Evolutionary conservation across 1,139 yeast species (phyloP).

Genomic region (Pichia norvegensis): DNA sequence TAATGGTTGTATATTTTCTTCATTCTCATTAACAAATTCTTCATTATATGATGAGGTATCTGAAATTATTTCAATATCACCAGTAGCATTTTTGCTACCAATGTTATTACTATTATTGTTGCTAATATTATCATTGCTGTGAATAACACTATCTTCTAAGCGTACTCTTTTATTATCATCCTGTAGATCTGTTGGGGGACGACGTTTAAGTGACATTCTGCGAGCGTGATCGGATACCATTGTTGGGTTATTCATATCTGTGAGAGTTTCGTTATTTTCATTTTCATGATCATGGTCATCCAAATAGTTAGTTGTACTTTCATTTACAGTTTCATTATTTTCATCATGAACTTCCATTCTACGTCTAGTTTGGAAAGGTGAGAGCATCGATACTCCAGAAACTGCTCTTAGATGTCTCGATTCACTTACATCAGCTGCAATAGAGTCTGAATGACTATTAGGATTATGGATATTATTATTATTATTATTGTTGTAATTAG

Average conservation of each 20-base stretch:
- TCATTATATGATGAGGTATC: not conserved
- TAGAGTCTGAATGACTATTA: not conserved
- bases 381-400: conserved; percentile 11
- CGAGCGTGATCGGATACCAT: not conserved
- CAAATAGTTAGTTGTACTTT: not conserved
- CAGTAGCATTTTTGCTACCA: not conserved
- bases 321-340: conserved; percentile 1
- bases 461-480: too few species aligned
- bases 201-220: not conserved
- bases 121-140: not conserved
- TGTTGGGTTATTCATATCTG: not conserved
- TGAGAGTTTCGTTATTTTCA: not conserved
- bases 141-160: not conserved
- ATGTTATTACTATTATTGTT: not conserved
- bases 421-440: not conserved
- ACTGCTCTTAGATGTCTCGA: conserved; percentile 9
- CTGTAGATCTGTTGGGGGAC: not conserved
- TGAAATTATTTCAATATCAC: not conserved
- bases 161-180: not conserved
- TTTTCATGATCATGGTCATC: not conserved
- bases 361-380: conserved; percentile 11
- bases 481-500: too few species aligned
- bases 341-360: not conserved
- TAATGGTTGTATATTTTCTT: conserved; percentile 17
- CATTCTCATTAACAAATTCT: conserved; percentile 27